These are phyloP conservation scores for Cucurbita maxima DNA, from an alignment of 306 rosid genomes.

Conservation along the genomic window DNA sequence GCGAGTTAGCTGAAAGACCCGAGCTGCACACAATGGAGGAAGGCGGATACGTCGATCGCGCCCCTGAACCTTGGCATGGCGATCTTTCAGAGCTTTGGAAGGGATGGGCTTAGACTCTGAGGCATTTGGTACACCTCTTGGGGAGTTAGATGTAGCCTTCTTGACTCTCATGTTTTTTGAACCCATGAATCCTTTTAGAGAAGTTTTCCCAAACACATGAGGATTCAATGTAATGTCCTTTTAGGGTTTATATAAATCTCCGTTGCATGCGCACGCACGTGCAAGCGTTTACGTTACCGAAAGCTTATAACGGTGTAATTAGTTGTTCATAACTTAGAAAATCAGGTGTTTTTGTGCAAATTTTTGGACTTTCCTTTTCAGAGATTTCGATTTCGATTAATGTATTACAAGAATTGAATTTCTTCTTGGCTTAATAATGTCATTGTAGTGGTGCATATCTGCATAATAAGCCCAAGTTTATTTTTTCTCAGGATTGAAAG, in stretches of 20 bases:
- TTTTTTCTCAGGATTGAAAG: not conserved
- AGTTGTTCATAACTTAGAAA: not conserved
- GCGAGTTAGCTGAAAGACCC: slow-evolving; percentile 28
- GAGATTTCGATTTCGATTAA: not conserved
- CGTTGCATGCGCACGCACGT: not conserved
- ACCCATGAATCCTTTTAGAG: not conserved
- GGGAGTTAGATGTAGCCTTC: not conserved
- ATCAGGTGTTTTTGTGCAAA: not conserved
- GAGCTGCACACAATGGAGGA: slow-evolving; percentile 28
- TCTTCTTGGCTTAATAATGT: not conserved
- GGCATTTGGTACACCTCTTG: not conserved
- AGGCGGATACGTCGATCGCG: slow-evolving; percentile 24
- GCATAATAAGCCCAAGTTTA: not conserved
- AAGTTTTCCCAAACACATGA: not conserved
- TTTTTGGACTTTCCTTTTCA: not conserved
- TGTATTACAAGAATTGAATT: not conserved
- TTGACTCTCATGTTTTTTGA: slow-evolving; percentile 3
- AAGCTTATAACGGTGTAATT: not conserved
- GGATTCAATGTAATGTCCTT: not conserved
- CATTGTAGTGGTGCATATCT: not conserved
- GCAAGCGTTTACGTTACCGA: not conserved
- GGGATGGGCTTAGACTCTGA: not conserved
- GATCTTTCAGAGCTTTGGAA: slow-evolving; percentile 6
- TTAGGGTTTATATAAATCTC: slow-evolving; percentile 3
- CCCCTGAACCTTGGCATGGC: slow-evolving; percentile 17